Percentiles rank a stretch among this genome's conserved stretches.
Conservation (phyloP, 2,329 filamentous ascomycete species). For the Ceratocystis huliohia region DNA sequence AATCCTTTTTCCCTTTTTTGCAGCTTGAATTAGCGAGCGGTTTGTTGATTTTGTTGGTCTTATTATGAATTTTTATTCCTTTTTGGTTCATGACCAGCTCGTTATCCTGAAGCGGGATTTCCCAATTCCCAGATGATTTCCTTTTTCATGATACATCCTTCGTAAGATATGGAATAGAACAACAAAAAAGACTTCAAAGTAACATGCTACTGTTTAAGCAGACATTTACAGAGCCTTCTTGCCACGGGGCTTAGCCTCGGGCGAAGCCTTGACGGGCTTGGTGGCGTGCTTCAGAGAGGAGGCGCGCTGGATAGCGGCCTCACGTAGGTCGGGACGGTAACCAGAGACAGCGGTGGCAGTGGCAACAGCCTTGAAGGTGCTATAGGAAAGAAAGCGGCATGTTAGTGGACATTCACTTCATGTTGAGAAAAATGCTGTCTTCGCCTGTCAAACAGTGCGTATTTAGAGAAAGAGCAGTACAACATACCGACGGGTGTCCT, state of each 20-base stretch:
- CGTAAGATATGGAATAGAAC: conserved; percentile 12
- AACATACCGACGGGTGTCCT: conserved; percentile 56
- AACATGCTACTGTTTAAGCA: conserved; percentile 11
- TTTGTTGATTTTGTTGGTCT: conserved; percentile 12
- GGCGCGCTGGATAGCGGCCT: conserved; percentile 70
- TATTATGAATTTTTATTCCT: conserved; percentile 15
- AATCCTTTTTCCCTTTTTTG: too few relatives aligned
- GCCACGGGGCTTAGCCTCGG: conserved; percentile 64
- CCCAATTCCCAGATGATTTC: conserved; percentile 10
- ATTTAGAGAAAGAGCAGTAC: neutral
- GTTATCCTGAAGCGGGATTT: conserved; percentile 10
- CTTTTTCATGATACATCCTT: conserved; percentile 14
- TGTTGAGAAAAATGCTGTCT: too few relatives aligned
- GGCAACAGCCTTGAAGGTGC: conserved; percentile 82
- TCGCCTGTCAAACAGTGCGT: too few relatives aligned
- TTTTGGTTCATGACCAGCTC: conserved; percentile 17
- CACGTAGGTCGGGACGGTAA: conserved; percentile 71
- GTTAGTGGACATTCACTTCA: conserved; percentile 8
- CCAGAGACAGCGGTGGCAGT: conserved; percentile 67
- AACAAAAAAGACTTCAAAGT: conserved; percentile 17
- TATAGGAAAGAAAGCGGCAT: conserved; percentile 28
- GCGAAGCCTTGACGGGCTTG: conserved; percentile 61
- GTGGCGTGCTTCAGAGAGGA: conserved; percentile 73
- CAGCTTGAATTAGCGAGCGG: too few relatives aligned
- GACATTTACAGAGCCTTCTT: conserved; percentile 44